A percentile compares a stretch with the other conserved stretches of the same genome.
Conservation (phyloP, 768 basidiomycete genomes). For the Tulasnella sp. region DNA sequence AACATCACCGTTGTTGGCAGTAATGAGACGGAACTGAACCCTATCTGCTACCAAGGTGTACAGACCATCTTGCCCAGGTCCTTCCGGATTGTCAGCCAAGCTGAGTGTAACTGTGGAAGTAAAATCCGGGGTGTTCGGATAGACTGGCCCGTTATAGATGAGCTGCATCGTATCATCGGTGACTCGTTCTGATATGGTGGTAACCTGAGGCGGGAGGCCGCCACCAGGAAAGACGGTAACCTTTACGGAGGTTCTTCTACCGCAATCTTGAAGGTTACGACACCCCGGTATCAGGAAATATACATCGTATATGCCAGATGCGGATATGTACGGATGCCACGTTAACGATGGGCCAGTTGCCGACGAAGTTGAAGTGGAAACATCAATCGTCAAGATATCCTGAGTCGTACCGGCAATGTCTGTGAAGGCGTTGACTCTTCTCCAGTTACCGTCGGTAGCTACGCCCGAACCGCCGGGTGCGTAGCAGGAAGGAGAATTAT, state of each 20-base stretch:
- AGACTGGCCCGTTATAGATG: conserved; percentile 73
- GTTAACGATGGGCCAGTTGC: conserved; percentile 64
- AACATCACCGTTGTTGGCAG: conserved; percentile 26
- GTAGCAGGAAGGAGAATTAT: conserved; percentile 62
- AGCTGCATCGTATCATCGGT: conserved; percentile 42
- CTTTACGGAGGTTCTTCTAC: conserved; percentile 62
- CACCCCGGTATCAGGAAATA: conserved; percentile 84
- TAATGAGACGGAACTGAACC: conserved; percentile 65
- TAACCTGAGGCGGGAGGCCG: conserved; percentile 48
- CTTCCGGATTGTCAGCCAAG: conserved; percentile 50
- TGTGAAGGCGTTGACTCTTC: conserved; percentile 46
- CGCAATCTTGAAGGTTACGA: conserved; percentile 64
- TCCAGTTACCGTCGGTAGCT: conserved; percentile 59
- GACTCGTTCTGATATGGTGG: conserved; percentile 63
- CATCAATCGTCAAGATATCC: conserved; percentile 52
- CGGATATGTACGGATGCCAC: conserved; percentile 86
- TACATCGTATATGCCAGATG: conserved; percentile 73
- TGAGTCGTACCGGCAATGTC: conserved; percentile 70
- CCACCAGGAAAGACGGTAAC: conserved; percentile 71
- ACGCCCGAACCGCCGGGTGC: conserved; percentile 62
- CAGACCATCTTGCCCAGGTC: conserved; percentile 48
- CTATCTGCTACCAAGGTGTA: conserved; percentile 78
- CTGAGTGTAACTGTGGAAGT: conserved; percentile 62
- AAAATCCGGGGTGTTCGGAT: conserved; percentile 60
- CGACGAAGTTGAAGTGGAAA: conserved; percentile 49